phyloP scores from a whole-genome alignment of 768 basidiomycete genomes.

The Sistotremastrum suecicum region DNA sequence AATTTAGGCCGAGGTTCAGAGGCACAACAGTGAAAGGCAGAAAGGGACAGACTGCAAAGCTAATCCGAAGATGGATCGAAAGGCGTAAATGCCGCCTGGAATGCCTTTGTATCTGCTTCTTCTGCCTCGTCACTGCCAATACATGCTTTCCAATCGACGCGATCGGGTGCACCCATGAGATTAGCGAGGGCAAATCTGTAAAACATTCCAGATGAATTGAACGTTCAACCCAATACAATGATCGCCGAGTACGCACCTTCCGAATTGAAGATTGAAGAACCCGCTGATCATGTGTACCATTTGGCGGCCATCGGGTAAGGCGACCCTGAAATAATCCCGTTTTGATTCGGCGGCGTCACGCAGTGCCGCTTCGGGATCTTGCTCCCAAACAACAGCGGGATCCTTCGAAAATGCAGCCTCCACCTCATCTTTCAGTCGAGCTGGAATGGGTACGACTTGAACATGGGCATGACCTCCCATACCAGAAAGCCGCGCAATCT shows the following conservation, averaged over 20 bases:
- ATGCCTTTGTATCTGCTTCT: conserved; percentile 63
- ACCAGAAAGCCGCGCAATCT: conserved; percentile 68
- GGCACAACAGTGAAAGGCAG: too few species aligned
- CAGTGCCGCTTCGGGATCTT: conserved; percentile 51
- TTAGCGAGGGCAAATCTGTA: conserved; percentile 67
- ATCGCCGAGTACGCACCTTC: conserved; percentile 43
- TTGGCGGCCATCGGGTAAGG: conserved; percentile 73
- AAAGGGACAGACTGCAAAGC: background rate
- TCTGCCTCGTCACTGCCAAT: conserved; percentile 75
- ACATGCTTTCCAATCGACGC: conserved; percentile 90
- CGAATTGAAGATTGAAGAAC: conserved; percentile 86
- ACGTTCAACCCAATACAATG: background rate
- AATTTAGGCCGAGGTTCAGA: background rate
- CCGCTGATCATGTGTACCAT: conserved; percentile 77
- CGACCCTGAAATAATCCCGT: conserved; percentile 78
- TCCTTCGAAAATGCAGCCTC: conserved; percentile 61
- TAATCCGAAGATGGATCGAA: conserved; percentile 39
- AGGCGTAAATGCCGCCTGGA: conserved; percentile 70
- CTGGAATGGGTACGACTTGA: conserved; percentile 70
- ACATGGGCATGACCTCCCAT: conserved; percentile 93
- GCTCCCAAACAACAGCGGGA: conserved; percentile 62
- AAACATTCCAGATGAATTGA: conserved; percentile 1
- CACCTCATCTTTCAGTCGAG: conserved; percentile 43
- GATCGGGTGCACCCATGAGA: conserved; percentile 59
- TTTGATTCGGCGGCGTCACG: conserved; percentile 33